These are phyloP conservation scores for Dendrobium nobile DNA, from an alignment of 106 monocot species.

Conservation along the genomic window DNA sequence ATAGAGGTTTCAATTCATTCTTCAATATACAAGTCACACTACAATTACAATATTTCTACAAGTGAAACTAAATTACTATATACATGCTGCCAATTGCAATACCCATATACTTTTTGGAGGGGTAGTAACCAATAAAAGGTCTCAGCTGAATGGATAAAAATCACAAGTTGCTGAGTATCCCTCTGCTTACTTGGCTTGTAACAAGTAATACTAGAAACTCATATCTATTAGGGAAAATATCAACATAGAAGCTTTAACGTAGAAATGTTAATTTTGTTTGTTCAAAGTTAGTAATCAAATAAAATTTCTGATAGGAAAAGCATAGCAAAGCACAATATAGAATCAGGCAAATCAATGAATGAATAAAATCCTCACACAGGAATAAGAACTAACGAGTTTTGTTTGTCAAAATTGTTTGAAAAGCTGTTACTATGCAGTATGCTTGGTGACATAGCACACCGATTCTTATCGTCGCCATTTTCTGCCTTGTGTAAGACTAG, in stretches of 20 bases:
- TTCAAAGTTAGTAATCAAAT: background rate
- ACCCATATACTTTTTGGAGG: background rate
- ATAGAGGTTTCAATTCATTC: background rate
- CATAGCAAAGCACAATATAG: background rate
- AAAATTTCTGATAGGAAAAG: background rate
- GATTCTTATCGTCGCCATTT: conserved; percentile 9
- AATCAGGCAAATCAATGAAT: background rate
- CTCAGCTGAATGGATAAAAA: background rate
- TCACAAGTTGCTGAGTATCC: background rate
- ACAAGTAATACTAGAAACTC: background rate
- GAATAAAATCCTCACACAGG: background rate
- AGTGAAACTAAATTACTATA: too few species aligned
- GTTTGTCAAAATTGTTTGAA: conserved; percentile 29
- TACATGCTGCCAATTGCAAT: too few species aligned
- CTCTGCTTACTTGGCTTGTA: too few species aligned
- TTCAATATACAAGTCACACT: background rate
- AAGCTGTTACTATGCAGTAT: conserved; percentile 51
- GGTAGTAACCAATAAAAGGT: background rate
- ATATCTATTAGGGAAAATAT: background rate
- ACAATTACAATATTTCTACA: background rate
- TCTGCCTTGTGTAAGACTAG: conserved; percentile 14
- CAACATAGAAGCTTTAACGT: background rate
- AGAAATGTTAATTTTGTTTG: background rate
- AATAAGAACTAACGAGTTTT: conserved; percentile 36
- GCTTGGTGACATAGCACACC: conserved; percentile 52